Base-by-base conservation (phyloP, 441 rosid species). In the Erodium moschatum region DNA sequence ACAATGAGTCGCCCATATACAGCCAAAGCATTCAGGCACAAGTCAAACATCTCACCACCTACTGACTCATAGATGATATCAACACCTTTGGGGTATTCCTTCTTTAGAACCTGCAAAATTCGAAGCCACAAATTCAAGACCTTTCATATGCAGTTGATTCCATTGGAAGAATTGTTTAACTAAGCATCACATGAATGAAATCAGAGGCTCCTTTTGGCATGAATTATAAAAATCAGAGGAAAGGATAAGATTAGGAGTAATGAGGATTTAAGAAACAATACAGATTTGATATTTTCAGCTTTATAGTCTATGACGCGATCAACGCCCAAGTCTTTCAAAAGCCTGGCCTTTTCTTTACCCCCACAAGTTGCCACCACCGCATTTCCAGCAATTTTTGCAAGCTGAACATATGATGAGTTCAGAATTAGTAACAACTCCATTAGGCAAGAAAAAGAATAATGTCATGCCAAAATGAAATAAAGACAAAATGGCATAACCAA, bases 281-380 rank as follows among this genome's bases (percentile, higher is more conserved):
- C 99, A 71, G 83, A 83, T 85, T 94, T 91, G 72, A 89, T 84
- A 73, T 86, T 83, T 83, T 91, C 99, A 21, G 80, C 73, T 84
- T 81, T 91, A 67, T 94, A 94, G 79, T 94, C 95, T 58, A 94
- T 88, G 72, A 88, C 96, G 70, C 94, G 83, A 77, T 94, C 89
- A 9, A 91, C 96, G 35, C 96, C 97, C 67, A 91, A 72, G 24
- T 82, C 89, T 84, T 86, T 90, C 80, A 94, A 81, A 72, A 89
- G 87, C 84, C 48, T 73, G 29, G 92, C 97, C 84, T 94, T 94
- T 69, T 86, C 89, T 72, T 84, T 78, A 50, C 97, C 99, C 10
- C 99, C 97, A 42, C 99, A 94, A 64, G 97, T 94, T 68, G 97
- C 99, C 67, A 91, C 86, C 54, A 90, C 97, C 21, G 75, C 83